Conservation (phyloP, 805 yeast species). For the Groenewaldozyma salmanticensis region DNA sequence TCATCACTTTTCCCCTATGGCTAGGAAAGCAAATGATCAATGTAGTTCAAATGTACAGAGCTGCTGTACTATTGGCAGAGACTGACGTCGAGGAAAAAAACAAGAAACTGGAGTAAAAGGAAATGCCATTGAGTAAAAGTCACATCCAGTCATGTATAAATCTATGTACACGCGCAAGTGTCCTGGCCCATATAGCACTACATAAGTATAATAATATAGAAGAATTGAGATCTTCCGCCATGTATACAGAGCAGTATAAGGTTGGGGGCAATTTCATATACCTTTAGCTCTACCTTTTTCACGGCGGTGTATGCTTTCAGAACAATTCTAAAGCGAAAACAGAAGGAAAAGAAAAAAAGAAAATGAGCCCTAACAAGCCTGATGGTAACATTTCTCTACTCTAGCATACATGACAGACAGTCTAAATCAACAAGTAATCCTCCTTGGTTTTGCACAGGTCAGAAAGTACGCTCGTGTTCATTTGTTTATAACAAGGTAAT, state of each 20-base stretch:
- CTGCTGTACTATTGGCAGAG: constrained; percentile 71
- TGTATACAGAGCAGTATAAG: constrained; percentile 2
- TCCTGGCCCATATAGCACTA: too few relatives aligned
- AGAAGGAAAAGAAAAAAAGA: too few relatives aligned
- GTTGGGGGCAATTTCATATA: not conserved
- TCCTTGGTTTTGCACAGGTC: constrained; percentile 10
- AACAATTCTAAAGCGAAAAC: too few relatives aligned
- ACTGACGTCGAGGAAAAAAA: constrained; percentile 54
- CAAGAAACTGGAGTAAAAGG: constrained; percentile 7
- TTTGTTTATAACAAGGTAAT: constrained; percentile 21
- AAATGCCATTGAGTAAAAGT: not conserved
- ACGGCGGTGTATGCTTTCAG: not conserved
- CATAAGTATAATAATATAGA: not conserved
- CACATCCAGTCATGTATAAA: not conserved
- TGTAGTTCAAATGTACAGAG: constrained; percentile 77
- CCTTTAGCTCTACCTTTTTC: not conserved
- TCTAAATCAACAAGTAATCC: constrained; percentile 4
- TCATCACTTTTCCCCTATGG: constrained; percentile 75
- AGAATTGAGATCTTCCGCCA: not conserved
- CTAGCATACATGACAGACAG: not conserved
- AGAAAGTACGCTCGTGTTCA: constrained; percentile 22
- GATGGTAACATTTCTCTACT: not conserved
- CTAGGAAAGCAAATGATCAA: constrained; percentile 83
- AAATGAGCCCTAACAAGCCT: too few relatives aligned
- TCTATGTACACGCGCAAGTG: too few relatives aligned